These are phyloP conservation scores for Hymenoscyphus repandus DNA, from an alignment of 2,329 filamentous ascomycete genomes.

Conservation along the genomic window DNA sequence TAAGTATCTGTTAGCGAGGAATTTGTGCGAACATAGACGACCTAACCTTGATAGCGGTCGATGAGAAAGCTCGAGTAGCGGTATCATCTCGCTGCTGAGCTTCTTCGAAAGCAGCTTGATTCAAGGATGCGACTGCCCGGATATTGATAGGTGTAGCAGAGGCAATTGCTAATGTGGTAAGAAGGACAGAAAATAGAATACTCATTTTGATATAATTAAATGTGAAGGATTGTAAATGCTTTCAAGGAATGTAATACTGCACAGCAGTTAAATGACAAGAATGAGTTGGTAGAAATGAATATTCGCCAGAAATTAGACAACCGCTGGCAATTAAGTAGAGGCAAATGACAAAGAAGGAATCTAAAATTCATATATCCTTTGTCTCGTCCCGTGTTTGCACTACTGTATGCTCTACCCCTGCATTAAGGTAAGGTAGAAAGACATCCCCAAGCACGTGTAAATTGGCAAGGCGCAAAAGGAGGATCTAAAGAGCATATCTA, in stretches of 20 bases:
- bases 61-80: conserved; percentile 38
- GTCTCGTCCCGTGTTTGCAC: not conserved
- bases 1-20: conserved; percentile 14
- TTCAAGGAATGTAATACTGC: conserved; percentile 23
- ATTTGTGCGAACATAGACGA: not conserved
- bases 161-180: conserved; percentile 17
- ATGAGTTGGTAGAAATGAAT: conserved; percentile 5
- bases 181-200: conserved; percentile 18
- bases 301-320: conserved; percentile 4
- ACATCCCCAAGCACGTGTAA: not conserved
- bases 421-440: no score
- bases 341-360: not conserved
- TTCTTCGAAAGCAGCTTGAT: conserved; percentile 37
- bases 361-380: not conserved
- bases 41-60: conserved; percentile 36
- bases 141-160: conserved; percentile 23
- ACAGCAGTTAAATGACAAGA: conserved; percentile 16
- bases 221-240: conserved; percentile 4
- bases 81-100: conserved; percentile 39
- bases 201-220: conserved; percentile 13
- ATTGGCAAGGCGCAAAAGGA: not conserved
- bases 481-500: conserved; percentile 12
- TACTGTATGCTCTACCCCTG: no score
- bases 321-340: not conserved
- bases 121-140: conserved; percentile 32